Base-by-base conservation (phyloP, 208 protist genomes). In the Trypanosoma theileri region DNA sequence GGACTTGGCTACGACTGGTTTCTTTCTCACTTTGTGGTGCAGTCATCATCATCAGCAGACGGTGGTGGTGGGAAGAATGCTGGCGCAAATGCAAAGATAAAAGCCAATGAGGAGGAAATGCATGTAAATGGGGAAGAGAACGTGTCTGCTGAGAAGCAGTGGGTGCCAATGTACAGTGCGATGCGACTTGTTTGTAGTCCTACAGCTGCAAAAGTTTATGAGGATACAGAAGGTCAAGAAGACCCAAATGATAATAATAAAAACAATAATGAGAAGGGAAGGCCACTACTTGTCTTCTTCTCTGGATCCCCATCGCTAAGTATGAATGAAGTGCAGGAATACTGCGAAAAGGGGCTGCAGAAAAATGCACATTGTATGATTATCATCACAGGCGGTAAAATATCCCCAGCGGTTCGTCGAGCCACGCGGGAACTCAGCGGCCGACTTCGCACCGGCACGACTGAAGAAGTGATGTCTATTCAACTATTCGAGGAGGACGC, bases 401-500 rank as follows among this genome's bases (percentile, higher is more conserved):
- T 90, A n/a, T 42, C 63, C 40, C 79, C 81, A 13, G 59, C 66
- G 40, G 80, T 89, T n/a, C 77, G 78, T 52, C 70, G 81, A 55
- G 80, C 80, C 14, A 77, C 87, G 50, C 76, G 83, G 51, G 85
- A 91, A 71, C 66, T 92, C 52, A 82, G 82, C 55, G 85, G 81
- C 4, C 80, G 79, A 41, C 79, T 87, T 53, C 73, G 79, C 41
- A 59, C 74, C 50, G 58, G 56, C 17, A 89, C 79, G 28, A 74
- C 76, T 0, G 75, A 73, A 19, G 71, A 80, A 65, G 58, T 89
- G 31, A 66, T 92, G 45, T 62, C 80, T 0, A 90, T 99, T 65
- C 96, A 99, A 74, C 53, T 93, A 7, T 99, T 99, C 59, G 73
- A 92, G 50, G 96, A 98, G 77, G 82, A 87, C 28, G 90, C 97